Conservation (phyloP, 192 early-diverging fungal species). For the Coemansia sp. region DNA sequence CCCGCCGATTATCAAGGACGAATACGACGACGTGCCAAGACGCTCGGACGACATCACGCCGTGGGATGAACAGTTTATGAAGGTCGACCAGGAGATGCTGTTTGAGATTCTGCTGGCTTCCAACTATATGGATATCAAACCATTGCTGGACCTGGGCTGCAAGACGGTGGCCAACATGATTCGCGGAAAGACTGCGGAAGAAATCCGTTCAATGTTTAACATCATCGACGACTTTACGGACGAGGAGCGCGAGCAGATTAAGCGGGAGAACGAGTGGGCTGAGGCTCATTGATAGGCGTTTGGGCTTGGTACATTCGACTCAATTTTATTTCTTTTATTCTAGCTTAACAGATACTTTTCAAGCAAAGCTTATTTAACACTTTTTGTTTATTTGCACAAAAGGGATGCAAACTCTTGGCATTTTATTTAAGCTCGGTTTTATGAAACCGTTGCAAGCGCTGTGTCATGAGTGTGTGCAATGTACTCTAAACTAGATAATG, state of each 20-base stretch:
- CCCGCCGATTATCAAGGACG: conserved; percentile 57
- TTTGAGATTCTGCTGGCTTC: conserved; percentile 83
- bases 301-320: not conserved
- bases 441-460: conserved; percentile 75
- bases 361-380: not conserved
- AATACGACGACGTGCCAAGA: conserved; percentile 56
- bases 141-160: conserved; percentile 93
- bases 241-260: conserved; percentile 93
- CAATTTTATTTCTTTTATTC: conserved; percentile 9
- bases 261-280: conserved; percentile 78
- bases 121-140: conserved; percentile 95
- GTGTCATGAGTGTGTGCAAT: conserved; percentile 91
- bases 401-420: too few species aligned
- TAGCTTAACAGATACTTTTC: not conserved
- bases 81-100: conserved; percentile 75
- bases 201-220: conserved; percentile 96
- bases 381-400: too few species aligned
- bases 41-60: conserved; percentile 74
- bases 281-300: conserved; percentile 52
- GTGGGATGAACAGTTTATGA: conserved; percentile 77
- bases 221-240: conserved; percentile 94
- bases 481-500: conserved; percentile 57
- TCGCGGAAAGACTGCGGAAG: conserved; percentile 89
- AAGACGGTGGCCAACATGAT: conserved; percentile 99
- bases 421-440: too few species aligned